Base-by-base conservation (phyloP, 2,329 filamentous ascomycete species). In the Epichloe gansuensis region DNA sequence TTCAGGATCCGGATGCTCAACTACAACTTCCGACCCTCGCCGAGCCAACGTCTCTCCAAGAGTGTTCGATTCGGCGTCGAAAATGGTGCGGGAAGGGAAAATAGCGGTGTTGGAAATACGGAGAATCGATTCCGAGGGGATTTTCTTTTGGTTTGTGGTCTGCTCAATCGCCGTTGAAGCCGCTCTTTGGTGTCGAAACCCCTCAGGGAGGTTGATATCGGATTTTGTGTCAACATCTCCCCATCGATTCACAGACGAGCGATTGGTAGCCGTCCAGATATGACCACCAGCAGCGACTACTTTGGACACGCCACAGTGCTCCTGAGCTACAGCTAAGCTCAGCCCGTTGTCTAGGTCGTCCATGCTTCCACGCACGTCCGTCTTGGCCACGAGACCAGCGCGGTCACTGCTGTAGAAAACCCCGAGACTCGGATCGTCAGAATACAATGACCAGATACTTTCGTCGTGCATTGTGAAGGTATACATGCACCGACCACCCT, bases 401-500 rank as follows among this genome's bases (percentile, higher is more conserved):
- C 91, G 84, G 68, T 98, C 93, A 59, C 85, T 87, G 52, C 91
- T 97, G 71, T 97, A 97, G 68, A 98, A 97, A 34, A 95, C 80
- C 9, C 85, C 84, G 4, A 98, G 77, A 53, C 85, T 78, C 0
- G 90, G 89, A 60, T 95, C 82, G 51, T 91, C 84, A 0, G 93
- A 96, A 68, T 86, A 95, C 23, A 98, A 75, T 1, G 89, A 94
- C 93, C 93, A 98, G 23, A 98, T 88, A 64, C 90, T 96, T 64
- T 95, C 89, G 64, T 95, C 95, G 70, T 98, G 93, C 93, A 98
- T 98, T 51, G 90, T 96, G 60, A 98, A 78, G 0, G 93, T 98
- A 68, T 96, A 89, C 85, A 97, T 91, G 74, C 93, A 98, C 59
- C 93, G 80, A 51, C 93, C 93, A 23, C 89, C 91, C 11, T 87